A percentile compares a stretch with the other conserved stretches of the same genome.
Evolutionary conservation across 768 basidiomycete genomes (phyloP).

Genomic region (Fomitopsis pulvina): DNA sequence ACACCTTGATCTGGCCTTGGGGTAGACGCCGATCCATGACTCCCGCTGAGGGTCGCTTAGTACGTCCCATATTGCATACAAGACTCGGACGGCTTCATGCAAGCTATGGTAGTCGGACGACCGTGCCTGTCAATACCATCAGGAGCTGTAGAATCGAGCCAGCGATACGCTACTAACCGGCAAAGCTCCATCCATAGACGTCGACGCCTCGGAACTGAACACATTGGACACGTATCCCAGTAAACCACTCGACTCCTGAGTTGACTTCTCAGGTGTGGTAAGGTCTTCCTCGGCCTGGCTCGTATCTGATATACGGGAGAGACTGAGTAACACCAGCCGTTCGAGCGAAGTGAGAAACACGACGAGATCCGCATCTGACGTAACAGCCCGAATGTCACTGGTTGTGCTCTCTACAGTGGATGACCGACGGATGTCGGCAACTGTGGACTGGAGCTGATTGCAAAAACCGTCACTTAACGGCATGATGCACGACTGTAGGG

Average conservation of each 20-base stretch:
- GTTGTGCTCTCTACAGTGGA: conserved; percentile 30
- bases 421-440: conserved; percentile 48
- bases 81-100: conserved; percentile 72
- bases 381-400: conserved; percentile 38
- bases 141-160: neutral
- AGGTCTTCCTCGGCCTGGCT: conserved; percentile 52
- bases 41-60: conserved; percentile 28
- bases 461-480: conserved; percentile 80
- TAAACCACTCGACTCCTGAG: conserved; percentile 55
- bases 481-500: conserved; percentile 56
- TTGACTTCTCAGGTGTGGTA: conserved; percentile 42
- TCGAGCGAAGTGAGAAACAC: conserved; percentile 85
- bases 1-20: conserved; percentile 60
- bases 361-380: conserved; percentile 76
- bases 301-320: conserved; percentile 50
- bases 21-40: conserved; percentile 51
- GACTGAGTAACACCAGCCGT: conserved; percentile 66
- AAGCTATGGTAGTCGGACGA: conserved; percentile 74
- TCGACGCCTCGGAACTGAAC: conserved; percentile 64
- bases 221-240: conserved; percentile 90
- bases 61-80: conserved; percentile 71
- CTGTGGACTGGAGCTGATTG: conserved; percentile 50
- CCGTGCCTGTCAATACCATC: conserved; percentile 43
- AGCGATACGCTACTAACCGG: conserved; percentile 36
- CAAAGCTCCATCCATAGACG: conserved; percentile 45